Conservation (phyloP, 169 alveolate genomes). For the Nephromyces sp. region DNA sequence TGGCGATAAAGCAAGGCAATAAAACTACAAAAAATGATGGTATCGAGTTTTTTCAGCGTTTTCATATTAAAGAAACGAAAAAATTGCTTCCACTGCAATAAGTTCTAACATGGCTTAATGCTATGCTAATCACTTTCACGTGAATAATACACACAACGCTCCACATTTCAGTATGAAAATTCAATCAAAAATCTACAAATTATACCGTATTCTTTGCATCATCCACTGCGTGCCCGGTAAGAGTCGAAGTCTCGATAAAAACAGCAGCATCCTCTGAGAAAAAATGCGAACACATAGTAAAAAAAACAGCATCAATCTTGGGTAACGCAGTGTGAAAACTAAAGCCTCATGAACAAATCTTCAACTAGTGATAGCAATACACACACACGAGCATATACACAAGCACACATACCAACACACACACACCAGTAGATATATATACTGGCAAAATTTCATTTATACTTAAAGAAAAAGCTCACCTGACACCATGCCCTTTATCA, state of each 20-base stretch:
- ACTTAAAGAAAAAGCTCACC: constrained; percentile 23
- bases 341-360: constrained; percentile 5
- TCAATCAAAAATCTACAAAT: too few relatives aligned
- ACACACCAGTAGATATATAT: constrained; percentile 17
- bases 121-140: too few relatives aligned
- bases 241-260: constrained; percentile 44
- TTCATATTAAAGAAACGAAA: too few relatives aligned
- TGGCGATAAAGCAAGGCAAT: too few relatives aligned
- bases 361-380: neutral
- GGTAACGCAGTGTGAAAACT: too few relatives aligned
- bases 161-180: too few relatives aligned
- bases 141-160: too few relatives aligned
- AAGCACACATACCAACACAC: constrained; percentile 21
- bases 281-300: neutral
- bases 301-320: too few relatives aligned
- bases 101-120: too few relatives aligned
- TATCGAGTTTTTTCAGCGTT: too few relatives aligned
- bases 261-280: constrained; percentile 32
- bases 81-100: too few relatives aligned
- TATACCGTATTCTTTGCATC: constrained; percentile 71
- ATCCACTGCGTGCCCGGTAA: constrained; percentile 71
- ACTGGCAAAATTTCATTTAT: neutral
- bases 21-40: too few relatives aligned
- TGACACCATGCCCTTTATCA: constrained; percentile 54
- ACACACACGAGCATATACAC: neutral